Percentiles rank a stretch among this genome's conserved stretches.
Evolutionary conservation across 169 alveolate species (phyloP).

Genomic region (Cryptosporidium ryanae): DNA sequence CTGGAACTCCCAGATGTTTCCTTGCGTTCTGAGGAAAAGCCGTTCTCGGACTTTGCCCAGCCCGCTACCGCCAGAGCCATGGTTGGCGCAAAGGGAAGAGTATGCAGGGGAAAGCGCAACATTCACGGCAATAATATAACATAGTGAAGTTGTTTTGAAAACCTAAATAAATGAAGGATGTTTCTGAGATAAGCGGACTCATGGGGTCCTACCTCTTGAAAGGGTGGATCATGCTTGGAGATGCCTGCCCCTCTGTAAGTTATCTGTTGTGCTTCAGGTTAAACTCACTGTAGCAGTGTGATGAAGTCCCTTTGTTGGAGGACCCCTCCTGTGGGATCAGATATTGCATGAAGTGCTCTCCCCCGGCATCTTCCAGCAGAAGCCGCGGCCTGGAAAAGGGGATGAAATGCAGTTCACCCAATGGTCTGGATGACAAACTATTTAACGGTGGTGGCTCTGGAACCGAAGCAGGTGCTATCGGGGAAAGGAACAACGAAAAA

Average conservation of each 20-base stretch:
- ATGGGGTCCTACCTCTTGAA: conserved; percentile 71
- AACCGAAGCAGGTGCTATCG: background rate
- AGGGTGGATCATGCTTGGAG: conserved; percentile 75
- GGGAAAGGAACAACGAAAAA: background rate
- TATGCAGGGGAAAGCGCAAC: background rate
- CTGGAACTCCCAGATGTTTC: too few relatives aligned
- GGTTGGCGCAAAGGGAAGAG: background rate
- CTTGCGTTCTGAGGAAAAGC: too few relatives aligned
- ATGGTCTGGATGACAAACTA: too few relatives aligned
- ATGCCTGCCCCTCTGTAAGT: conserved; percentile 75
- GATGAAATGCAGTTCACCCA: too few relatives aligned
- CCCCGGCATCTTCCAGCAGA: conserved; percentile 6
- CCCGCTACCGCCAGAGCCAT: background rate
- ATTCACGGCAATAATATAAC: background rate
- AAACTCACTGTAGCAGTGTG: conserved; percentile 30
- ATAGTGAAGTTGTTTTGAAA: background rate
- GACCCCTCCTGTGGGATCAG: conserved; percentile 62
- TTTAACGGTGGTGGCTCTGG: too few relatives aligned
- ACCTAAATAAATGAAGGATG: conserved; percentile 40
- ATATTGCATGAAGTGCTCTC: conserved; percentile 73
- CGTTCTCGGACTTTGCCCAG: background rate
- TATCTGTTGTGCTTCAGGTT: background rate
- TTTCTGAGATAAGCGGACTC: conserved; percentile 56
- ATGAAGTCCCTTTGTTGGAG: conserved; percentile 66
- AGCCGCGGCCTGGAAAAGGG: background rate